Evolutionary conservation across 139 green algal genomes (phyloP).

Genomic region (Chlamydomonas sphaeroides): DNA sequence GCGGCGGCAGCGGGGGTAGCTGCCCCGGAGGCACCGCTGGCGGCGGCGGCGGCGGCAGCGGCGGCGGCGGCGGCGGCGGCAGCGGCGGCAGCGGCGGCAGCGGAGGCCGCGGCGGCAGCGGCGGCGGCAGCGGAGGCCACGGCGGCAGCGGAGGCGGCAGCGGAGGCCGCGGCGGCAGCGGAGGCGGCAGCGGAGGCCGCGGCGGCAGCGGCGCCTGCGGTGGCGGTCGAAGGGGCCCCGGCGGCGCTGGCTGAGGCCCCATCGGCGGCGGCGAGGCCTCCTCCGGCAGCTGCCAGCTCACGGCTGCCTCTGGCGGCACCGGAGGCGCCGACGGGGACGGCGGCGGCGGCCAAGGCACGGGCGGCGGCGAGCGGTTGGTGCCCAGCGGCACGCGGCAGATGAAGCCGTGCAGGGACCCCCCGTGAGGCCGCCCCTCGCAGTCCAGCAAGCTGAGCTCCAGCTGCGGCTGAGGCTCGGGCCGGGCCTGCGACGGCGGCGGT

Average conservation of each 20-base stretch:
- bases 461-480: background rate
- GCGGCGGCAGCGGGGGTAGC: too few species aligned
- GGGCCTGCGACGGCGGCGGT: too few species aligned
- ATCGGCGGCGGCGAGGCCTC: too few species aligned
- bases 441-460: background rate
- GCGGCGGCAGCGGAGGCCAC: background rate
- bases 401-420: background rate
- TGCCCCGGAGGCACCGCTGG: too few species aligned
- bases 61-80: background rate
- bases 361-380: conserved; percentile 4
- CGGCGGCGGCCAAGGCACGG: background rate
- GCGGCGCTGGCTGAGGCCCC: too few species aligned
- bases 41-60: too few species aligned
- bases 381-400: conserved; percentile 1
- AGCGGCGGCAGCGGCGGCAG: background rate
- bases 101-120: background rate
- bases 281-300: too few species aligned
- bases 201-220: background rate
- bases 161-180: background rate
- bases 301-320: too few species aligned
- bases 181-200: background rate
- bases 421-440: conserved; percentile 1
- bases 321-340: background rate
- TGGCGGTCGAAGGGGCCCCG: background rate
- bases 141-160: background rate